Evolutionary conservation across 257 asterid species (phyloP).

Genomic region (Plantago ovata): DNA sequence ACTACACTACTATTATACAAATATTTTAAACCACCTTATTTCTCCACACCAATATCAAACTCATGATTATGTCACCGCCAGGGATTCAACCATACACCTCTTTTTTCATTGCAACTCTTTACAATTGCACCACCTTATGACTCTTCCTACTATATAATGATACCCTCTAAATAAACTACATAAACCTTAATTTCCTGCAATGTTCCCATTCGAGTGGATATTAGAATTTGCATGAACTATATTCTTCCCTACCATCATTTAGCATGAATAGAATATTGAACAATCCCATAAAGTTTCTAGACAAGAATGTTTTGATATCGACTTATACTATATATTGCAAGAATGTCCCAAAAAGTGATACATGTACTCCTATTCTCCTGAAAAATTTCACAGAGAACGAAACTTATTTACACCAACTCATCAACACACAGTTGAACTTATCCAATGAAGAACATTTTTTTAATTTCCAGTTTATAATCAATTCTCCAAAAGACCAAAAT

Average conservation of each 20-base stretch:
- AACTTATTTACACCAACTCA: slow-evolving; percentile 22
- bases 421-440: slow-evolving; percentile 36
- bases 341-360: slow-evolving; percentile 25
- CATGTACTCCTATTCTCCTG: slow-evolving; percentile 3
- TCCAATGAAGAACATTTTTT: slow-evolving; percentile 22
- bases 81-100: no score
- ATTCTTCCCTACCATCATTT: slow-evolving; percentile 6
- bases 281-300: not conserved
- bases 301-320: slow-evolving; percentile 30
- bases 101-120: no score
- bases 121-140: no score
- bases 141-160: no score
- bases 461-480: slow-evolving; percentile 16
- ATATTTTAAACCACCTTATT: no score
- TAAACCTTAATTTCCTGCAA: not conserved
- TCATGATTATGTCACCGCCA: no score
- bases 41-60: no score
- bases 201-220: not conserved
- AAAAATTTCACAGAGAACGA: slow-evolving; percentile 1
- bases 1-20: no score
- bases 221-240: not conserved
- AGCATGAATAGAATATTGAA: not conserved
- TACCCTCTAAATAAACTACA: no score
- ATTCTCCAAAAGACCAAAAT: slow-evolving; percentile 34
- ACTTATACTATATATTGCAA: slow-evolving; percentile 8